A percentile compares a stretch with the other conserved stretches of the same genome.
phyloP scores from a whole-genome alignment of 2,329 filamentous ascomycete species.

The Pseudogymnoascus sp. region DNA sequence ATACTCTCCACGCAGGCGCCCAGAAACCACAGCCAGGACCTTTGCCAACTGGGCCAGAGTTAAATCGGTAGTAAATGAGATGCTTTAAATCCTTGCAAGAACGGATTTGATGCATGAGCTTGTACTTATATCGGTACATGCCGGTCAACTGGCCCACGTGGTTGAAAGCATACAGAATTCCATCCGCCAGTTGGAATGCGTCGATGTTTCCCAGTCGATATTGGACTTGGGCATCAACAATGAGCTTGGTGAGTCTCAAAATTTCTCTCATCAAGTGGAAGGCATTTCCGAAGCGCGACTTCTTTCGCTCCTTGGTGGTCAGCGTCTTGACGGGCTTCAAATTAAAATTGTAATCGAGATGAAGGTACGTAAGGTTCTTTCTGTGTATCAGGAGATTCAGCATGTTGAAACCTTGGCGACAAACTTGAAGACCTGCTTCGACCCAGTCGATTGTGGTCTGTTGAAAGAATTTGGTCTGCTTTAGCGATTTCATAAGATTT shows the following conservation, averaged over 20 bases:
- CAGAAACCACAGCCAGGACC: conserved; percentile 98
- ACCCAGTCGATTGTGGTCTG: conserved; percentile 99
- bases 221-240: conserved; percentile 97
- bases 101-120: conserved; percentile 98
- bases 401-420: conserved; percentile 98
- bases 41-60: conserved; percentile 92
- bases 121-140: conserved; percentile 99
- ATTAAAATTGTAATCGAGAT: conserved; percentile 99
- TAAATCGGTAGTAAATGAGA: conserved; percentile 98
- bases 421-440: conserved; percentile 95
- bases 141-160: conserved; percentile 96
- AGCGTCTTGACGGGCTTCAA: conserved; percentile 97
- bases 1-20: conserved; percentile 97
- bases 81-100: conserved; percentile 99
- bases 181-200: conserved; percentile 95
- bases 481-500: conserved; percentile 79
- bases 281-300: conserved; percentile 97
- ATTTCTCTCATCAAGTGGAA: conserved; percentile 99
- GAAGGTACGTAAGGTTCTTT: conserved; percentile 96
- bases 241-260: conserved; percentile 87
- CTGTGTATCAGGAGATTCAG: conserved; percentile 93
- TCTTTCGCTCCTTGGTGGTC: conserved; percentile 98
- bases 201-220: conserved; percentile 97
- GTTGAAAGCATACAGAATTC: conserved; percentile 99
- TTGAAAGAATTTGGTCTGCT: conserved; percentile 98